Base-by-base conservation (phyloP, 1,139 yeast species). In the Sugiyamaella xylanicola region DNA sequence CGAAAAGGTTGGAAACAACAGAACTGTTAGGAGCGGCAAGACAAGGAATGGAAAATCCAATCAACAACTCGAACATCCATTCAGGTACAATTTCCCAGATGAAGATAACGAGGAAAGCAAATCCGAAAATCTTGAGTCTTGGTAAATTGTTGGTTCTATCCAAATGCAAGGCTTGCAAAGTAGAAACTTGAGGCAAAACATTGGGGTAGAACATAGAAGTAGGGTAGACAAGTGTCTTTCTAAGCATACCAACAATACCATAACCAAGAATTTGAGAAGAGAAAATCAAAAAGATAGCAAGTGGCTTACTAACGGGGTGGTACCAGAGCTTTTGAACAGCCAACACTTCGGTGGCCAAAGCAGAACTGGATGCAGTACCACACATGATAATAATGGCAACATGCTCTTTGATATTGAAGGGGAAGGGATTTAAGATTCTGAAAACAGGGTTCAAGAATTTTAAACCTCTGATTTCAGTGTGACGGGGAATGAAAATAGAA, bases 321-420 rank as follows among this genome's bases (percentile, higher is more conserved):
- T 76, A 82, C 56, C 67, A 71, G 65, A 76, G 78, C 68, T 78
- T 81, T 36, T 59, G 61, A 13, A 83, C 81, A 53, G 81, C 72
- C 57, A 82, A 73, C 58, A 82, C 80, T 68, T 79, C 84, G 20
- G 84, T 78, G 27, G 82, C 84, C 63, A 81, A 81, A 48, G 84
- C 82, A 53, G 82, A 74, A 66, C 83, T 83, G 56, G 80, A 77
- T 8, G 83, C 72, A 8, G 79, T 75, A 54, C 76, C 75, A 13
- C 76, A 65, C 81, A 80, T 80, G 56, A 81, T 77, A 17, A 82
- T 77, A 59, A 81, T 76, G 52, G 81, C 68, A 15, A 84, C 73
- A 65, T 82, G 86, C 66, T 82, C 86, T 65, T 83, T 83, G 61
- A 79, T 69, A 65, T 78, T 81, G 71, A 81, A 82, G 9, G 80